A percentile compares a stretch with the other conserved stretches of the same genome.
These are phyloP conservation scores for Umbelopsis sp. DNA, from an alignment of 192 early-diverging fungal species.

Conservation along the genomic window DNA sequence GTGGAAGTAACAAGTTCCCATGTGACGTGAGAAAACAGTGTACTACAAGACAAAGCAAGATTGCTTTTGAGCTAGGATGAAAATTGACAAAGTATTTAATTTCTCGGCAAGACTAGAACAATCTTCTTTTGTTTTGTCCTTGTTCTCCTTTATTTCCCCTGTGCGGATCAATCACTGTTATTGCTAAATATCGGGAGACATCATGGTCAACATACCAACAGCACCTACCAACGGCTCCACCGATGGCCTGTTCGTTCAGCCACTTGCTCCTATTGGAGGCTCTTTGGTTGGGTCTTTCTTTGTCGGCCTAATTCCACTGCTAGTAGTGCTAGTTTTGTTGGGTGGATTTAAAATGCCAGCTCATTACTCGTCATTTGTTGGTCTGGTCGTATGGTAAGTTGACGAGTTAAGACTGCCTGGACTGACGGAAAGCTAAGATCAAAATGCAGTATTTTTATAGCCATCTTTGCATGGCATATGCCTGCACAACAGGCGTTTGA, in stretches of 20 bases:
- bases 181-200: not conserved
- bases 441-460: slow-evolving; percentile 38
- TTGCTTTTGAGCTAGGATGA: too few species aligned
- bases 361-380: slow-evolving; percentile 28
- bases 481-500: slow-evolving; percentile 38
- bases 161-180: too few species aligned
- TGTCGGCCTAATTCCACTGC: slow-evolving; percentile 40
- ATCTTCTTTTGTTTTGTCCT: not conserved
- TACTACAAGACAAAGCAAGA: too few species aligned
- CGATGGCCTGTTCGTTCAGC: slow-evolving; percentile 36
- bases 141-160: not conserved
- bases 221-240: slow-evolving; percentile 1
- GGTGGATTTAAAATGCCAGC: slow-evolving; percentile 38
- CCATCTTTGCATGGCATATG: slow-evolving; percentile 47
- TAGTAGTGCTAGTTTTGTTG: slow-evolving; percentile 36
- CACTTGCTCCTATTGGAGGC: slow-evolving; percentile 36
- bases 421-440: not conserved
- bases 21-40: too few species aligned
- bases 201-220: slow-evolving; percentile 29
- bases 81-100: too few species aligned
- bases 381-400: slow-evolving; percentile 40
- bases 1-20: too few species aligned
- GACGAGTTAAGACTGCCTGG: not conserved
- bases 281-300: slow-evolving; percentile 43
- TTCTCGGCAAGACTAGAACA: too few species aligned